Percentiles rank a stretch among this genome's conserved stretches.
Conservation (phyloP, 345 rosid genomes). For the Pistacia vera region DNA sequence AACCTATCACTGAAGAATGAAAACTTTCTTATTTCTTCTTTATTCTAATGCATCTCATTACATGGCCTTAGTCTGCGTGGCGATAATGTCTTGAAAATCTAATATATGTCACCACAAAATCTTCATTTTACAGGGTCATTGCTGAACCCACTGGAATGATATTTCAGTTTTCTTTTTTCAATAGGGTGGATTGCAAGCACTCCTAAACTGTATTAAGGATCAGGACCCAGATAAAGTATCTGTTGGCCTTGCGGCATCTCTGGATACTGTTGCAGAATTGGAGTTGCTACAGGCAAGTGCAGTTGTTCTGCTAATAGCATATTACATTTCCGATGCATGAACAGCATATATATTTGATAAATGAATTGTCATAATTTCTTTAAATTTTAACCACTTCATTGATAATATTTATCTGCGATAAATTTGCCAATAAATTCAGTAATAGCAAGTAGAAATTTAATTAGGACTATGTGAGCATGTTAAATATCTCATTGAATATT, state of each 20-base stretch:
- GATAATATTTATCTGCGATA: background rate
- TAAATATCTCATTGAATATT: conserved; percentile 11
- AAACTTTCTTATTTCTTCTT: background rate
- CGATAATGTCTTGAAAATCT: conserved; percentile 15
- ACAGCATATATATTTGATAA: background rate
- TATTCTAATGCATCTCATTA: background rate
- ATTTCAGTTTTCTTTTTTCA: conserved; percentile 38
- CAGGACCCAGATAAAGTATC: conserved; percentile 94
- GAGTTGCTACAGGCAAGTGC: conserved; percentile 81
- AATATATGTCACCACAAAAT: conserved; percentile 38
- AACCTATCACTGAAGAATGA: background rate
- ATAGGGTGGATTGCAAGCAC: conserved; percentile 86
- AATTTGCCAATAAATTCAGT: background rate
- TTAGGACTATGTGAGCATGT: conserved; percentile 10
- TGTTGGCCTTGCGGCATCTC: conserved; percentile 75
- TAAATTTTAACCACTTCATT: background rate
- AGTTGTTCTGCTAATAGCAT: conserved; percentile 2
- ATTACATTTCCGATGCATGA: conserved; percentile 7
- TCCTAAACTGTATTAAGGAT: conserved; percentile 67
- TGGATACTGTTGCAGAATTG: conserved; percentile 80
- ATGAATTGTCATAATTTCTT: conserved; percentile 1
- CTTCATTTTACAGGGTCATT: conserved; percentile 21
- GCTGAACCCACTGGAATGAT: conserved; percentile 22
- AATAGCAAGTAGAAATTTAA: background rate
- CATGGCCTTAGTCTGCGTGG: background rate